phyloP scores from a whole-genome alignment of 2,329 filamentous ascomycete genomes.

The Phyllosticta capitalensis region DNA sequence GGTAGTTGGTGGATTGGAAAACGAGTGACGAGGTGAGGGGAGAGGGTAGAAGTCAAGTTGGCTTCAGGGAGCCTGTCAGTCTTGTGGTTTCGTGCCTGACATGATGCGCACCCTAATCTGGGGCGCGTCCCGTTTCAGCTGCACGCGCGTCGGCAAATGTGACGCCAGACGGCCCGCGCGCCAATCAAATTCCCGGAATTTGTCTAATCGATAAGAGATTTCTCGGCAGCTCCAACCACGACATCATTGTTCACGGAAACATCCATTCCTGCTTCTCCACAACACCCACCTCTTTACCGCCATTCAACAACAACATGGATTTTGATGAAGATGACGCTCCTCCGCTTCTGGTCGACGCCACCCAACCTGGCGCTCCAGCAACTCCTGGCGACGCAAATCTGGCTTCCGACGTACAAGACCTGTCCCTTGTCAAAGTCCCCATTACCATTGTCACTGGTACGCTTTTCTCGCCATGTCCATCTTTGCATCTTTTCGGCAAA shows the following conservation, averaged over 20 bases:
- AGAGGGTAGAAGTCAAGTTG: not conserved
- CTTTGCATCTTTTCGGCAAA: not conserved
- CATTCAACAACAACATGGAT: constrained; percentile 14
- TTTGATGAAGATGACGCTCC: constrained; percentile 50
- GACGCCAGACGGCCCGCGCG: not conserved
- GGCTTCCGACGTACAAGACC: constrained; percentile 37
- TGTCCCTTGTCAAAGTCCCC: constrained; percentile 56
- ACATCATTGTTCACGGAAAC: not conserved
- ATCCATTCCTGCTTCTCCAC: not conserved
- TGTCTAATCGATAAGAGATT: constrained; percentile 5
- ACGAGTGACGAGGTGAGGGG: not conserved
- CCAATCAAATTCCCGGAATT: not conserved
- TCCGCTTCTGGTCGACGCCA: constrained; percentile 52
- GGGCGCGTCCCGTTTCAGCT: not conserved
- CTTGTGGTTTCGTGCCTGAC: not conserved
- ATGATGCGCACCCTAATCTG: not conserved
- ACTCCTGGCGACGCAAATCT: constrained; percentile 16
- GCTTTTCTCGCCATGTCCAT: not conserved
- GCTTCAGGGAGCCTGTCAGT: not conserved
- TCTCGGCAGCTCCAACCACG: not conserved
- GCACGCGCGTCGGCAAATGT: not conserved
- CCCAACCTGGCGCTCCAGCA: constrained; percentile 15
- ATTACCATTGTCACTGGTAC: constrained; percentile 76
- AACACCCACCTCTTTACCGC: not conserved
- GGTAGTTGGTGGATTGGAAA: not conserved